Conservation (phyloP, 805 yeast genomes). For the Suhomyces sp. region DNA sequence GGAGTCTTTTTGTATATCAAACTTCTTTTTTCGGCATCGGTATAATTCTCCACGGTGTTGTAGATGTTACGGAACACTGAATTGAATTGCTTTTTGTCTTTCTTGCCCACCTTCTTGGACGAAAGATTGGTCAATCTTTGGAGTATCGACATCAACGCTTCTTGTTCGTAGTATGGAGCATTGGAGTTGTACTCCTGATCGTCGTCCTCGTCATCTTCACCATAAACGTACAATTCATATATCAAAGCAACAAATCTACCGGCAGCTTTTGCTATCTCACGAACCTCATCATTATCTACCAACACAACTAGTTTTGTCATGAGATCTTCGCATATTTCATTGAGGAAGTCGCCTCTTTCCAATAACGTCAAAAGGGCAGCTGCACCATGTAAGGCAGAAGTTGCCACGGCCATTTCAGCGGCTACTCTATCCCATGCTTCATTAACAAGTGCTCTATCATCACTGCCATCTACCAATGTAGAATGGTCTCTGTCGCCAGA, state of each 20-base stretch:
- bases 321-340: slow-evolving; percentile 40
- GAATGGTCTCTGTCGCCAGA: slow-evolving; percentile 45
- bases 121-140: slow-evolving; percentile 48
- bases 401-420: slow-evolving; percentile 36
- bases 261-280: slow-evolving; percentile 52
- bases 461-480: slow-evolving; percentile 34
- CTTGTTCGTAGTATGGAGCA: slow-evolving; percentile 54
- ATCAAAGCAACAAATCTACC: slow-evolving; percentile 55
- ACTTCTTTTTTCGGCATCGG: slow-evolving; percentile 31
- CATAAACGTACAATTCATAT: slow-evolving; percentile 51
- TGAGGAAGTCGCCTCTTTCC: slow-evolving; percentile 41
- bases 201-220: slow-evolving; percentile 38
- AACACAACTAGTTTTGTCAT: slow-evolving; percentile 40
- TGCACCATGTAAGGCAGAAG: slow-evolving; percentile 46
- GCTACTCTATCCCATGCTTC: slow-evolving; percentile 31
- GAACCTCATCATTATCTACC: slow-evolving; percentile 38
- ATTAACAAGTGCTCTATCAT: slow-evolving; percentile 32
- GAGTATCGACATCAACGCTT: slow-evolving; percentile 40
- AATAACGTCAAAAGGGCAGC: slow-evolving; percentile 45
- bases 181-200: slow-evolving; percentile 44
- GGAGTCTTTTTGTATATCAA: slow-evolving; percentile 36
- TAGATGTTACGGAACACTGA: slow-evolving; percentile 60
- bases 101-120: slow-evolving; percentile 56
- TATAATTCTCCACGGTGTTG: slow-evolving; percentile 43
- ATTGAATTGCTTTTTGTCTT: slow-evolving; percentile 57